Evolutionary conservation across 140 eudicot genomes (phyloP), one percentile per base, ranked within the genome.

Genomic region (Oenanthe javanica): DNA sequence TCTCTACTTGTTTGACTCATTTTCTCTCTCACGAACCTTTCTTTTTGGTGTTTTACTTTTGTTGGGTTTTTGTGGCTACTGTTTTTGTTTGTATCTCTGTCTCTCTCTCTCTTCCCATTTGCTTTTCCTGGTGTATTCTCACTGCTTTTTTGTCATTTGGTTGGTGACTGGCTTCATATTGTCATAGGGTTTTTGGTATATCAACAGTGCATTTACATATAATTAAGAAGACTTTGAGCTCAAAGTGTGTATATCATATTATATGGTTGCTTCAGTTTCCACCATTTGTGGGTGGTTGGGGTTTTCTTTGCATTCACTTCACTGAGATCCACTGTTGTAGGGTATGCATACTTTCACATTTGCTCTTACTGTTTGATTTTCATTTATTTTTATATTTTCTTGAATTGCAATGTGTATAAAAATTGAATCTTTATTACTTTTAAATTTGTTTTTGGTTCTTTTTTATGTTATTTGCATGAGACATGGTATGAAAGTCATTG

Each of bases 241-340:
- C 84, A 38, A 80, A 87, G 89, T 86, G 86, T 81, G 59, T 81
- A 77, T 77, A 83, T 83, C 82, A 81, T 77, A 81, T 78, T 36
- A 76, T 79, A 86, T 87, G 89, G 86, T 87, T 92, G 78, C 72
- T 79, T 79, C 74, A 69, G 74, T 69, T 47, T 13, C 75, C 79
- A 50, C 74, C 54, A 47, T 63, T 36, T 23, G 82, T 66, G 76
- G 79, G 81, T 75, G 50, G 50, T 84, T 85, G 73, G 87, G 82
- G 57, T 76, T 84, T 76, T 76, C 88, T 93, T 89, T 87, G 87
- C 81, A 57, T 86, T 86, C 85, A 91, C 93, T 88, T 83, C 88
- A 84, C 78, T 87, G 89, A 86, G 97, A 91, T 93, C 98, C 86
- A 74, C 83, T 83, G 92, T 85, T 82, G 93, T 85, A 92, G 94